Percentiles rank a stretch among this genome's conserved stretches.
These are phyloP conservation scores for Emergomyces pasteurianus DNA, from an alignment of 2,329 filamentous ascomycete genomes.

Conservation along the genomic window DNA sequence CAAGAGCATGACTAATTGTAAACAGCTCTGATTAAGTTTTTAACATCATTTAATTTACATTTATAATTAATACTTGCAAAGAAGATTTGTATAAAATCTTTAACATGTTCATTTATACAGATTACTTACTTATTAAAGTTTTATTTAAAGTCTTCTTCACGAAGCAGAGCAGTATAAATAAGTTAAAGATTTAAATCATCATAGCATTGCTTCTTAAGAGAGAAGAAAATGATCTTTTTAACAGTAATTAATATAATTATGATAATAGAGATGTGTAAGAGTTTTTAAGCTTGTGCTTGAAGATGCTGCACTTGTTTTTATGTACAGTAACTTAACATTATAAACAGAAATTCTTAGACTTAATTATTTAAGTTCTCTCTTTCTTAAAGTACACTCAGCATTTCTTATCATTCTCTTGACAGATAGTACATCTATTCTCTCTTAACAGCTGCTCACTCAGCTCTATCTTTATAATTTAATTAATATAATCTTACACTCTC, in stretches of 20 bases:
- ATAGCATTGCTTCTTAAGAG: not conserved
- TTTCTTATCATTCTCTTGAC: not conserved
- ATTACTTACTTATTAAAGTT: too few species aligned
- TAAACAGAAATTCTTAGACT: not conserved
- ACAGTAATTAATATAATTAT: not conserved
- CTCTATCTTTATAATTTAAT: not conserved
- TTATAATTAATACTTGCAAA: not conserved
- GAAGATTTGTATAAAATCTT: not conserved
- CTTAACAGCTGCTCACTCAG: not conserved
- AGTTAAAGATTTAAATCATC: not conserved
- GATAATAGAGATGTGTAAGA: not conserved
- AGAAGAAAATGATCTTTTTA: not conserved
- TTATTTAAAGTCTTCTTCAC: not conserved
- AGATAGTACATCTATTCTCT: not conserved
- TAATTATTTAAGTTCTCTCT: not conserved
- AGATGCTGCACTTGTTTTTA: not conserved
- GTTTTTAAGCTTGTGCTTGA: not conserved
- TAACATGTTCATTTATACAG: not conserved
- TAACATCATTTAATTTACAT: not conserved
- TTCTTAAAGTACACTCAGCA: not conserved
- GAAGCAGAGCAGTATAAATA: not conserved
- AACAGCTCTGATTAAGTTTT: not conserved
- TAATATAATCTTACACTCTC: not conserved
- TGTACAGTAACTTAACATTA: not conserved
- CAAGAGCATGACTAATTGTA: not conserved